These are phyloP conservation scores for Ophiostoma angusticollis DNA, from an alignment of 2,329 filamentous ascomycete species.

Conservation along the genomic window DNA sequence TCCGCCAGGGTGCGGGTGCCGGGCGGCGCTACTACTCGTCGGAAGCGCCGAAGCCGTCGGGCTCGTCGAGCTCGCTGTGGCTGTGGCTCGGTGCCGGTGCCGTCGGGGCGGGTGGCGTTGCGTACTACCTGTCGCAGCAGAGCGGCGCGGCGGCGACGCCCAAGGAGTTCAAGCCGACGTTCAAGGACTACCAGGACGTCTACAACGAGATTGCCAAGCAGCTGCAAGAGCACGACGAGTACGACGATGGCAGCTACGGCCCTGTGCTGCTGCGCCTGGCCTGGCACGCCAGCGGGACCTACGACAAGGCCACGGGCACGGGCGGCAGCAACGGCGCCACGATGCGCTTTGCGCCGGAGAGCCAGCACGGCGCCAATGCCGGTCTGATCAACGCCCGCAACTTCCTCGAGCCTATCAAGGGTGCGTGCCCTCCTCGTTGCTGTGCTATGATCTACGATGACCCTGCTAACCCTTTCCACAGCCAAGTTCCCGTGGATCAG, in stretches of 20 bases:
- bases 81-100: slow-evolving; percentile 48
- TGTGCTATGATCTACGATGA: too few species aligned
- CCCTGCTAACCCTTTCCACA: slow-evolving; percentile 21
- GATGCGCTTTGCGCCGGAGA: slow-evolving; percentile 88
- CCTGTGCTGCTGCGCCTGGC: slow-evolving; percentile 82
- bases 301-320: slow-evolving; percentile 73
- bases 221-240: slow-evolving; percentile 82
- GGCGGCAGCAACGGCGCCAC: slow-evolving; percentile 94
- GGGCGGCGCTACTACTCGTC: slow-evolving; percentile 71
- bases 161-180: slow-evolving; percentile 57
- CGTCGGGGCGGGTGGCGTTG: slow-evolving; percentile 50
- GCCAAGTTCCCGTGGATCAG: slow-evolving; percentile 86
- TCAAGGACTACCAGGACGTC: slow-evolving; percentile 88
- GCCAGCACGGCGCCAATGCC: slow-evolving; percentile 84
- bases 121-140: slow-evolving; percentile 51
- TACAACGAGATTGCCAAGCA: slow-evolving; percentile 74
- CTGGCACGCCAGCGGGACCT: slow-evolving; percentile 91
- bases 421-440: too few species aligned
- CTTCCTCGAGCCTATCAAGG: slow-evolving; percentile 86
- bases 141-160: slow-evolving; percentile 33
- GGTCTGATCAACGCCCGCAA: slow-evolving; percentile 76
- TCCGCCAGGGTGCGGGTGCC: slow-evolving; percentile 47
- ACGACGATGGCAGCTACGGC: slow-evolving; percentile 93
- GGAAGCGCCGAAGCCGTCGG: slow-evolving; percentile 41
- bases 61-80: slow-evolving; percentile 26